Base-by-base conservation (phyloP, 306 rosid genomes). In the Pyrus bretschneideri region DNA sequence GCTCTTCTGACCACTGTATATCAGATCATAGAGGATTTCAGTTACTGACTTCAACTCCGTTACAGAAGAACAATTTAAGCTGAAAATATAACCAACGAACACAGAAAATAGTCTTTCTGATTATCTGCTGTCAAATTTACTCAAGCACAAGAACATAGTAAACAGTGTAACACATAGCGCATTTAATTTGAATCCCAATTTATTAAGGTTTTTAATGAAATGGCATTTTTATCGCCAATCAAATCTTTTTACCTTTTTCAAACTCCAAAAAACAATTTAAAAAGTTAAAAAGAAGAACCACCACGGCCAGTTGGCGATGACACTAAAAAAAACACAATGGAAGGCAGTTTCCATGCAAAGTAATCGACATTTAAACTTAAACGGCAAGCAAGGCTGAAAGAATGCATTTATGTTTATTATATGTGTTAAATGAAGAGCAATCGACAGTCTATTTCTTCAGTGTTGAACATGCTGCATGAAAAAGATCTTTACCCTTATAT, bases 1-100 rank as follows among this genome's bases (percentile, higher is more conserved):
- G 84, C 76, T 93, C 72, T 9, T 91, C 99, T 33, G 99, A 92
- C 99, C 99, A 96, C 99, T 96, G 93, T 73, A 78, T 25, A 80
- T 45, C 21, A 61, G 63, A 86, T 74, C 29, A 52, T 38, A 72
- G 58, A 11, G 70, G 40, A 77, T 76, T 58, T 66, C 49, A 19
- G 46, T 74, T 73, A 27, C 61, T 25, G 69, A 11, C 59, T 40
- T 59, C 69, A 25, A 73, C 45, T 42, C 12, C 11, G 76, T 27
- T 51, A 57, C 33, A 6, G 55, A 74, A 46, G 52, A 18, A 72
- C 46, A 70, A 55, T 71, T 23, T n/a, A 71, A 72, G 70, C 15
- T 33, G 55, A 18, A 2, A 9, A 22, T 23, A 73, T 60, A 58
- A 52, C 67, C 57, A 23, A 38, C 33, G 15, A 40, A 14, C 10